Percentiles rank a stretch among this genome's conserved stretches.
Evolutionary conservation across 805 yeast species (phyloP).

Genomic region (Candida hispaniensis): DNA sequence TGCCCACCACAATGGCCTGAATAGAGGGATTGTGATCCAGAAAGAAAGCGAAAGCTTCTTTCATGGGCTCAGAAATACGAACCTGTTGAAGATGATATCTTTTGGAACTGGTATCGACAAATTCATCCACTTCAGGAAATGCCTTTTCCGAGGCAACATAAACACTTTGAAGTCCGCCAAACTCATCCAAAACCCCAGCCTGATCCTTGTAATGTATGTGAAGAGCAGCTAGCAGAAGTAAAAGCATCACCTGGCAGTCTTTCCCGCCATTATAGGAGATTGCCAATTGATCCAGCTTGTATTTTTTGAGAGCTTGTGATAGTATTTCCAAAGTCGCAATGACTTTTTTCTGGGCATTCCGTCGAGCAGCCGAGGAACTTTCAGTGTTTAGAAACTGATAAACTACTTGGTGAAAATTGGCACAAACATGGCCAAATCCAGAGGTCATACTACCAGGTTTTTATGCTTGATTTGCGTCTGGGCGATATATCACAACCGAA

Average conservation of each 20-base stretch:
- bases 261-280: constrained; percentile 94
- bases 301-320: constrained; percentile 9
- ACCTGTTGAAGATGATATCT: constrained; percentile 45
- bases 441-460: no score
- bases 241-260: constrained; percentile 84
- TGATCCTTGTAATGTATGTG: constrained; percentile 22
- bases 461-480: no score
- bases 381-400: no score
- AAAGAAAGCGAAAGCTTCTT: constrained; percentile 58
- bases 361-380: no score
- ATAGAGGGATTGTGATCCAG: constrained; percentile 42
- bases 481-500: no score
- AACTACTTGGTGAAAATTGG: no score
- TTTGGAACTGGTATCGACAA: constrained; percentile 45
- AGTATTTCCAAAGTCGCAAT: no score
- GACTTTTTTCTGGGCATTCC: no score
- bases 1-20: constrained; percentile 78
- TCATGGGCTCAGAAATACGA: constrained; percentile 37
- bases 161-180: constrained; percentile 42
- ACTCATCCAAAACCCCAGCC: constrained; percentile 18
- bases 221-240: constrained; percentile 54
- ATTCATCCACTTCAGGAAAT: constrained; percentile 58
- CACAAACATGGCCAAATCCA: no score
- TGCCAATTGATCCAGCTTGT: constrained; percentile 33
- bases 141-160: constrained; percentile 67